Base-by-base conservation (phyloP, 2,329 filamentous ascomycete species). In the Diaporthe vexans region DNA sequence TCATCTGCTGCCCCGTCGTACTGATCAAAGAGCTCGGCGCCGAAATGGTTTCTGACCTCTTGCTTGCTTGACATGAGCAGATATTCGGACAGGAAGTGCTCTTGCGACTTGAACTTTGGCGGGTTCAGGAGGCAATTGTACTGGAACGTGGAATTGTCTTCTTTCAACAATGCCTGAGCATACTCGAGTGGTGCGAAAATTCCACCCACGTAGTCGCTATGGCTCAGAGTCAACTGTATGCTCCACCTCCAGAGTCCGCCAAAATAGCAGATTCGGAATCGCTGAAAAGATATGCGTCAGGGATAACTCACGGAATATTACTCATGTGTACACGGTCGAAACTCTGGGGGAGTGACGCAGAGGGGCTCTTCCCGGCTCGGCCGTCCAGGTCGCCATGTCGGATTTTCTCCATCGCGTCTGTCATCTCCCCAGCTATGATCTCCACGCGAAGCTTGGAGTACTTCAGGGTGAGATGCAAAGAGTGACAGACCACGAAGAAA, bases 351-450 rank as follows among this genome's bases (percentile, higher is more conserved):
- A 68, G 40, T 24, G 63, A 35, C 6, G 17, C 17, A 9, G 51
- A 37, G 15, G 21, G 40, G 21, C 63, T 9, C 11, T 19, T 35
- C 3, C 7, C 29, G 11, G 54, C 17, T 35, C 54, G 63, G 29
- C 37, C 75, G 26, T 80, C 76, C 17, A 82, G 73, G 19, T 58
- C 59, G 51, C 76, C 76, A 63, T 81, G 79, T 15, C 78, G 78
- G 57, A 80, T 75, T 17, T 79, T 77, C 52, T 82, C 81, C 77
- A 82, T 71, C 24, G 78, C 72, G 52, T 82, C 79, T 0, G 77
- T 72, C 80, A 81, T 81, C 29, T 82, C 81, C 1, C 80, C 80
- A 24, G 77, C 74, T n/a, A 81, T 57, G 72, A n/a, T 78, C 59
- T 74, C 81, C 81, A 9, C 81, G 58, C 5, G 71, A 26, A 24